Conservation (phyloP, 2,329 filamentous ascomycete species). For the Ilyonectria destructans region DNA sequence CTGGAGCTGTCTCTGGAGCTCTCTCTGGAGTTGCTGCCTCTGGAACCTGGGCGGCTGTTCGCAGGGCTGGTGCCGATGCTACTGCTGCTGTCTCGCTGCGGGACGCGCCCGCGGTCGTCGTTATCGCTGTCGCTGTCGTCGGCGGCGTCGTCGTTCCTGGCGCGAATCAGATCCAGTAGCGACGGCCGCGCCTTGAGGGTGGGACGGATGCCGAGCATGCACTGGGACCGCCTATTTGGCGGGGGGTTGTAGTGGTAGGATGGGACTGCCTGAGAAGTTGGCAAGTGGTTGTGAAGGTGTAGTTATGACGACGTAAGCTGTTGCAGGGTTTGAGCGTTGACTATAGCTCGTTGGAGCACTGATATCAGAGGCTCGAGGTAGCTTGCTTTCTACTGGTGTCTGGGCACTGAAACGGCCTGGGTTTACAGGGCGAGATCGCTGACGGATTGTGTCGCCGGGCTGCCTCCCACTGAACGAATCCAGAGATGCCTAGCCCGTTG, state of each 20-base stretch:
- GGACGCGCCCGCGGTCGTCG: conserved; percentile 8
- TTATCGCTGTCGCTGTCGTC: conserved; percentile 34
- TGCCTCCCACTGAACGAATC: conserved; percentile 3
- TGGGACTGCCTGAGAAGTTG: conserved; percentile 17
- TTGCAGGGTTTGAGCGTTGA: conserved; percentile 1
- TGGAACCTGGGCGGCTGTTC: conserved; percentile 26
- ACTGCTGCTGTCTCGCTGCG: neutral
- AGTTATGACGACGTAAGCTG: neutral
- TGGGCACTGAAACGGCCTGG: too few relatives aligned
- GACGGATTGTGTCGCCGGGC: neutral
- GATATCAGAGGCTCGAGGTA: neutral
- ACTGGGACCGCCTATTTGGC: conserved; percentile 43
- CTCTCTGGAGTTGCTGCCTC: conserved; percentile 33
- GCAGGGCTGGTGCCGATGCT: neutral
- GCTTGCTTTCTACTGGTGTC: neutral
- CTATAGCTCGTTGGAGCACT: neutral
- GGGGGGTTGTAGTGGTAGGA: conserved; percentile 29
- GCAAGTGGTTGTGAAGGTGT: neutral
- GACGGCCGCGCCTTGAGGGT: conserved; percentile 68
- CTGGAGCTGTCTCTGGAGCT: conserved; percentile 37
- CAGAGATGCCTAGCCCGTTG: neutral
- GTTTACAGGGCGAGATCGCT: neutral
- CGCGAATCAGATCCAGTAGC: conserved; percentile 66
- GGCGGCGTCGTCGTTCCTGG: conserved; percentile 52
- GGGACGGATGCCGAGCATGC: conserved; percentile 68